Conservation (phyloP, 495 filamentous ascomycete genomes). For the Talaromyces liani region DNA sequence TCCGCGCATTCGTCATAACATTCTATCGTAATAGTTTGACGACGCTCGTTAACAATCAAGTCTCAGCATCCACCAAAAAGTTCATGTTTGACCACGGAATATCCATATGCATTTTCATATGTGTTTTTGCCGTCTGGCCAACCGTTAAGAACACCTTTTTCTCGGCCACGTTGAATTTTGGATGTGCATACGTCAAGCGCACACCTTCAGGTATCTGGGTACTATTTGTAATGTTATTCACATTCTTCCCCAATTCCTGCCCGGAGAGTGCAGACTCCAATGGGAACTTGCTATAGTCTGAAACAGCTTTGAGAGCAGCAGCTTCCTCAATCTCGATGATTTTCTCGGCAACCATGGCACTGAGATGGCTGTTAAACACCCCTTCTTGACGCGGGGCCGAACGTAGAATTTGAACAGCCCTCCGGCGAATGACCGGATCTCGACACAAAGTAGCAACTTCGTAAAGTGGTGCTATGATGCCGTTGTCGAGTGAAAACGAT, state of each 20-base stretch:
- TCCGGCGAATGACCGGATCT: conserved; percentile 42
- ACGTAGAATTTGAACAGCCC: conserved; percentile 48
- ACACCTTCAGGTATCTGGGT: conserved; percentile 11
- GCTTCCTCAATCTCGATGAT: conserved; percentile 51
- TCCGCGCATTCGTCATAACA: background rate
- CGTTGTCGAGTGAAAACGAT: conserved; percentile 25
- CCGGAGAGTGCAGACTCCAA: conserved; percentile 1
- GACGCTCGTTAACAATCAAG: background rate
- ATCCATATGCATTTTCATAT: conserved; percentile 8
- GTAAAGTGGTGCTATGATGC: conserved; percentile 48
- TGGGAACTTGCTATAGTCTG: background rate
- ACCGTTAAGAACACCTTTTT: conserved; percentile 12
- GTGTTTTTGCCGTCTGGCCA: conserved; percentile 5
- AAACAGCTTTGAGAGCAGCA: background rate
- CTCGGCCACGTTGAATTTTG: conserved; percentile 7
- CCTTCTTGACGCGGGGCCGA: conserved; percentile 51
- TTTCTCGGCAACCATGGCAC: conserved; percentile 45
- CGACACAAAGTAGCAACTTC: conserved; percentile 53
- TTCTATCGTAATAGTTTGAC: background rate
- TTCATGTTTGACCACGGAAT: conserved; percentile 11
- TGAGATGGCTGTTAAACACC: conserved; percentile 54
- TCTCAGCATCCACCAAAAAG: conserved; percentile 8
- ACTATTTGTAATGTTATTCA: background rate
- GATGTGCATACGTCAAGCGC: conserved; percentile 13
- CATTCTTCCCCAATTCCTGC: background rate